Evolutionary conservation across 2,329 filamentous ascomycete genomes (phyloP).

Genomic region (Cladophialophora yegresii): DNA sequence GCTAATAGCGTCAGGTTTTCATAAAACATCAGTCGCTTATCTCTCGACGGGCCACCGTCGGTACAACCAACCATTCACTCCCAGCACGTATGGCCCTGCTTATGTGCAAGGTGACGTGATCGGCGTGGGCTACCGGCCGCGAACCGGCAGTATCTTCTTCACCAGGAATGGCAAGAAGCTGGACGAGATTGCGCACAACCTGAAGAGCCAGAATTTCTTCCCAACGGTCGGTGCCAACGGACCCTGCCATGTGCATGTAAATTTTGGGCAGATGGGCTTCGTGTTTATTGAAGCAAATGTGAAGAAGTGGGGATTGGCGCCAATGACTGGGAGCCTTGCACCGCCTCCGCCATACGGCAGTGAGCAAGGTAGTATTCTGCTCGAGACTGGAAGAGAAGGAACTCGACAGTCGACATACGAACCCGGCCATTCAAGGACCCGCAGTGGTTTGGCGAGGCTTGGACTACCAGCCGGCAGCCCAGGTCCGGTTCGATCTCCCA

Average conservation of each 20-base stretch:
- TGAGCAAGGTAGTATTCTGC: conserved; percentile 91
- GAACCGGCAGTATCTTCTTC: conserved; percentile 95
- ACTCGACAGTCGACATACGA: conserved; percentile 49
- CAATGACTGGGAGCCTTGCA: conserved; percentile 91
- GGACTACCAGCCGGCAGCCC: conserved; percentile 71
- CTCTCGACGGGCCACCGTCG: conserved; percentile 82
- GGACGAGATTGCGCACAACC: conserved; percentile 87
- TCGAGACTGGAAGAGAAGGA: conserved; percentile 75
- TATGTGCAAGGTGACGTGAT: conserved; percentile 94
- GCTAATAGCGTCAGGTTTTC: conserved; percentile 64
- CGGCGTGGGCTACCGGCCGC: conserved; percentile 89
- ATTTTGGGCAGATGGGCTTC: conserved; percentile 96
- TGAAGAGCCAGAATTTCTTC: conserved; percentile 96
- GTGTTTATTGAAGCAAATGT: conserved; percentile 99
- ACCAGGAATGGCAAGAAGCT: conserved; percentile 97
- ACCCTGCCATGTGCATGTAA: conserved; percentile 89
- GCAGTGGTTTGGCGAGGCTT: conserved; percentile 77
- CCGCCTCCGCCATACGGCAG: conserved; percentile 95
- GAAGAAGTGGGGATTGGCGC: conserved; percentile 98
- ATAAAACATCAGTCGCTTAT: conserved; percentile 91
- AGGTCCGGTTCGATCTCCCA: conserved; percentile 85
- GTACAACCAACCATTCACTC: conserved; percentile 87
- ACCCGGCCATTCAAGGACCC: conserved; percentile 70
- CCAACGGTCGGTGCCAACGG: conserved; percentile 95
- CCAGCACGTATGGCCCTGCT: conserved; percentile 76